A percentile compares a stretch with the other conserved stretches of the same genome.
phyloP scores from a whole-genome alignment of 306 rosid species.

The Parietaria judaica region DNA sequence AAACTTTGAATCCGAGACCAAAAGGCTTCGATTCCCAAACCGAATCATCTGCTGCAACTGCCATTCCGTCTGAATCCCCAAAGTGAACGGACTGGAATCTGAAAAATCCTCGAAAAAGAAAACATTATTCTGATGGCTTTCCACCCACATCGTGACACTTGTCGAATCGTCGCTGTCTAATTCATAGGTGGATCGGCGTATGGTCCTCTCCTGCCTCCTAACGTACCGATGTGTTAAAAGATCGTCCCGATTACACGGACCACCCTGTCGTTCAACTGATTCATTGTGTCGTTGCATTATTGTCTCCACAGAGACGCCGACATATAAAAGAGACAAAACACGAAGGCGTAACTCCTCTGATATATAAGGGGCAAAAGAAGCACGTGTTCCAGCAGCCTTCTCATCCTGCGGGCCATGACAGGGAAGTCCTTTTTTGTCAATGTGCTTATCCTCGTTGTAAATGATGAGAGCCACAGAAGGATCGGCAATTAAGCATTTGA shows the following conservation, averaged over 20 bases:
- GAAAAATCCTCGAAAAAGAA: slow-evolving; percentile 77
- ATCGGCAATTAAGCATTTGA: slow-evolving; percentile 77
- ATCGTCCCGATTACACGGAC: slow-evolving; percentile 87
- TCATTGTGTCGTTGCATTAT: slow-evolving; percentile 95
- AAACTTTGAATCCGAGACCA: slow-evolving; percentile 85
- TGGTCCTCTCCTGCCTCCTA: slow-evolving; percentile 81
- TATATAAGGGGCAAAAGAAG: slow-evolving; percentile 91
- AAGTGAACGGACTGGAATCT: slow-evolving; percentile 58
- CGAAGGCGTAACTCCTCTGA: slow-evolving; percentile 82
- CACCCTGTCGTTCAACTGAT: slow-evolving; percentile 79
- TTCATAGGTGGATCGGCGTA: slow-evolving; percentile 72
- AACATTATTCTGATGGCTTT: slow-evolving; percentile 59
- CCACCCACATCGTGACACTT: slow-evolving; percentile 74
- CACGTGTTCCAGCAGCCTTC: slow-evolving; percentile 74
- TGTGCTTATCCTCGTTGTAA: slow-evolving; percentile 72
- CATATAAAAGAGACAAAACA: slow-evolving; percentile 66
- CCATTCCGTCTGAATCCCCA: slow-evolving; percentile 97
- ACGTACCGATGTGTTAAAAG: slow-evolving; percentile 82
- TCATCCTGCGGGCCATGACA: slow-evolving; percentile 94
- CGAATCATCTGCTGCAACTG: slow-evolving; percentile 88
- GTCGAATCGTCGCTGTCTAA: slow-evolving; percentile 66
- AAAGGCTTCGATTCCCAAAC: slow-evolving; percentile 69
- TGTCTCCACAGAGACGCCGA: slow-evolving; percentile 90
- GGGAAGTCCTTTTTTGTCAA: slow-evolving; percentile 77
- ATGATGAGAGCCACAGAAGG: slow-evolving; percentile 80